Base-by-base conservation (phyloP, 108 stramenopile species). In the Cyclotella choctawhatcheeana region DNA sequence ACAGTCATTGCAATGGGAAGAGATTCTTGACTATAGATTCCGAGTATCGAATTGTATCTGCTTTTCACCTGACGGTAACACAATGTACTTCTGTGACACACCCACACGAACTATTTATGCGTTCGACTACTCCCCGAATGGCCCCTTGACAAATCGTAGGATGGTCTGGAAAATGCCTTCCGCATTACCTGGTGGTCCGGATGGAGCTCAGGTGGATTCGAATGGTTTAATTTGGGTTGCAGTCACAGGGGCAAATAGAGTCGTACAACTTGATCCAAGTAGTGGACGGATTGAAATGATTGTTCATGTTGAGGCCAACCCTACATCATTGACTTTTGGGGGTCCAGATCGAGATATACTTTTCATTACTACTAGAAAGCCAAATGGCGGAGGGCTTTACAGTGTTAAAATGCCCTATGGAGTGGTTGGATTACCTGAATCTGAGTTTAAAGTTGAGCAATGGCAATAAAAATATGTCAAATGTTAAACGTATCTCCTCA, bases 41-140 rank as follows among this genome's bases (percentile, higher is more conserved):
- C 74, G 89, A 0, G 86, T 90, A 12, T 84, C 84, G 12, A 90
- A 90, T 44, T 86, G 89, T 54, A 85, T 87, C 31, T 90, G 82
- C 76, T 90, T 90, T 58, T 71, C 89, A 0, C 54, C 58, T 17
- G 75, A 85, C 56, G 82, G 84, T 2, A 66, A 68, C 7, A 88
- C 77, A 1, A 84, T 88, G 76, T 89, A 78, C 58, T 85, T 85
- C 65, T 80, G 82, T 53, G 88, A 89, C 54, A 89, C 85, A 0
- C 88, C 88, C 33, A 89, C 88, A 18, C 59, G 89, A 56, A 76
- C 76, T 26, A 76, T 89, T 0, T 89, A 87, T 54, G 84, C 84
- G 5, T 87, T 89, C 71, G 89, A 89, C 64, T 89, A 89, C 64
- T 69, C 79, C 18, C 34, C 52, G 10, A 33, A 61, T 20, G 69